Evolutionary conservation across 805 yeast species (phyloP).

Genomic region (Metschnikowia noctiluminum): DNA sequence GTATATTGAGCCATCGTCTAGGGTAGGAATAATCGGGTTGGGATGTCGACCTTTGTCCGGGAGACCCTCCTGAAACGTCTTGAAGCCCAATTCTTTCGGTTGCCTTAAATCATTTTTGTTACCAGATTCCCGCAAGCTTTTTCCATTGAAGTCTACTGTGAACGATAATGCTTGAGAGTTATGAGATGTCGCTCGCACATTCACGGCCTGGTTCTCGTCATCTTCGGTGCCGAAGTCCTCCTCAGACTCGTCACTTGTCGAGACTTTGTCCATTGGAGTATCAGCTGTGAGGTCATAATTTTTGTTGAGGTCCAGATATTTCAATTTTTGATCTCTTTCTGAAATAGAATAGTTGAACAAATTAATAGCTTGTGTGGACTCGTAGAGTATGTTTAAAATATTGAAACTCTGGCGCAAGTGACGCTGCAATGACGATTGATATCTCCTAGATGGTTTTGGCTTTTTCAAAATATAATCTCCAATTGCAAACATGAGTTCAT

Average conservation of each 20-base stretch:
- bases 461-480: constrained; percentile 32
- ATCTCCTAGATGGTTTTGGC: constrained; percentile 17
- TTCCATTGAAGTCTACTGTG: constrained; percentile 24
- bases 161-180: constrained; percentile 20
- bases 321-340: constrained; percentile 31
- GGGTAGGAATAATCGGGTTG: constrained; percentile 9
- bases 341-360: constrained; percentile 43
- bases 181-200: constrained; percentile 14
- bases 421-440: constrained; percentile 19
- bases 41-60: not conserved
- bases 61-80: not conserved
- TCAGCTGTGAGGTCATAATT: constrained; percentile 29
- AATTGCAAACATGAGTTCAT: constrained; percentile 38
- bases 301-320: constrained; percentile 45
- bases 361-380: constrained; percentile 49
- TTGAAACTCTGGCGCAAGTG: constrained; percentile 28
- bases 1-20: constrained; percentile 29
- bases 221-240: constrained; percentile 16
- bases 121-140: constrained; percentile 1
- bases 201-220: constrained; percentile 12
- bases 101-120: constrained; percentile 13
- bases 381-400: constrained; percentile 37
- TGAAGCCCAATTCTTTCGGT: not conserved
- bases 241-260: constrained; percentile 14
- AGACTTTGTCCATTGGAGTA: constrained; percentile 4